phyloP scores from a whole-genome alignment of 768 basidiomycete species.

The Neoboletus brunneissimus region DNA sequence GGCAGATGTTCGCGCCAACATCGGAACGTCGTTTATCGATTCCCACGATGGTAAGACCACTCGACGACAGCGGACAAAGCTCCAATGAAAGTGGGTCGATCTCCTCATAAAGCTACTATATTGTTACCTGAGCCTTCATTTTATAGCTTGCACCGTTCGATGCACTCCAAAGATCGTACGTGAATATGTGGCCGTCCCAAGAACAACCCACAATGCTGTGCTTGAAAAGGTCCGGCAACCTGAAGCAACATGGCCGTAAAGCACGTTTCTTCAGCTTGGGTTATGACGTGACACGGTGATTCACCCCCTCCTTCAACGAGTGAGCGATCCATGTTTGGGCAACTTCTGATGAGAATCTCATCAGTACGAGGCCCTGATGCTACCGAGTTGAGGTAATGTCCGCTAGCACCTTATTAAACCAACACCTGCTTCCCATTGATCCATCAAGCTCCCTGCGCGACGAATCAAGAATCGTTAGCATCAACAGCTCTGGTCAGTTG shows the following conservation, averaged over 20 bases:
- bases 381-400: background rate
- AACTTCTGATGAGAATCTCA: background rate
- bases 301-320: background rate
- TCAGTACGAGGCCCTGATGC: background rate
- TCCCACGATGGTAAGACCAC: background rate
- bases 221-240: background rate
- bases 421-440: background rate
- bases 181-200: background rate
- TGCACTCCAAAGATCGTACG: background rate
- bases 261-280: background rate
- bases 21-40: background rate
- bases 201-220: background rate
- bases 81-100: background rate
- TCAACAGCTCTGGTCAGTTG: slow-evolving; percentile 8
- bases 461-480: background rate
- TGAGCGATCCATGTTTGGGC: slow-evolving; percentile 9
- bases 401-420: background rate
- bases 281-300: background rate
- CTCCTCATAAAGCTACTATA: background rate
- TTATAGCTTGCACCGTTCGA: background rate
- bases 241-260: background rate
- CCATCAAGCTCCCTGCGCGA: background rate
- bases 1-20: background rate
- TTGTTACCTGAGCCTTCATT: too few species aligned
- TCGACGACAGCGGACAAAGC: background rate